These are phyloP conservation scores for Nidularia sp. DNA, from an alignment of 768 basidiomycete species.

Conservation along the genomic window DNA sequence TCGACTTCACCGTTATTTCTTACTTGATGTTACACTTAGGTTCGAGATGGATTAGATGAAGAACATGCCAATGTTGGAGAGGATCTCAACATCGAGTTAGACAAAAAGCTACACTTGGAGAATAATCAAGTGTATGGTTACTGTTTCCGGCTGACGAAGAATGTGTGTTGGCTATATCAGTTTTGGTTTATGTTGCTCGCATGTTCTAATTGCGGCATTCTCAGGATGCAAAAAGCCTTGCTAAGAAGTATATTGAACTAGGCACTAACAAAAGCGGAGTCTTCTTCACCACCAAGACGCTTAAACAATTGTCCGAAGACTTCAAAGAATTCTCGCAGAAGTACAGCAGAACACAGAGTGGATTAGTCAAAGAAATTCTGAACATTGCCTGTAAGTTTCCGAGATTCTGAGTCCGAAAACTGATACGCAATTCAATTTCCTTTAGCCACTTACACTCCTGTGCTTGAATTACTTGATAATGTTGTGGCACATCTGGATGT, in stretches of 20 bases:
- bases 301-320: conserved; percentile 71
- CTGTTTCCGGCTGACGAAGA: conserved; percentile 89
- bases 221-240: conserved; percentile 77
- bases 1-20: neutral
- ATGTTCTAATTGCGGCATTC: too few species aligned
- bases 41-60: conserved; percentile 75
- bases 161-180: conserved; percentile 45
- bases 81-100: conserved; percentile 77
- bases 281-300: conserved; percentile 77
- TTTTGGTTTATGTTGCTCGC: too few species aligned
- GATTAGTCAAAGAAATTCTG: conserved; percentile 89
- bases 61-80: conserved; percentile 71
- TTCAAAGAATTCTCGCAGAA: conserved; percentile 61
- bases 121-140: conserved; percentile 88
- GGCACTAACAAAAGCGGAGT: conserved; percentile 82
- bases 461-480: conserved; percentile 80
- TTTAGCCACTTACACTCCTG: conserved; percentile 88
- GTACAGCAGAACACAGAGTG: conserved; percentile 75
- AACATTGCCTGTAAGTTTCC: conserved; percentile 74
- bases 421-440: neutral
- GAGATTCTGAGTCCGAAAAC: neutral
- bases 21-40: conserved; percentile 19
- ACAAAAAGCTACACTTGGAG: conserved; percentile 96
- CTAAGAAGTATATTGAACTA: conserved; percentile 76
- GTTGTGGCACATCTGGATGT: conserved; percentile 91